Percentiles rank a stretch among this genome's conserved stretches.
phyloP scores from a whole-genome alignment of 2,329 filamentous ascomycete species.

The Fusarium bactridioides region DNA sequence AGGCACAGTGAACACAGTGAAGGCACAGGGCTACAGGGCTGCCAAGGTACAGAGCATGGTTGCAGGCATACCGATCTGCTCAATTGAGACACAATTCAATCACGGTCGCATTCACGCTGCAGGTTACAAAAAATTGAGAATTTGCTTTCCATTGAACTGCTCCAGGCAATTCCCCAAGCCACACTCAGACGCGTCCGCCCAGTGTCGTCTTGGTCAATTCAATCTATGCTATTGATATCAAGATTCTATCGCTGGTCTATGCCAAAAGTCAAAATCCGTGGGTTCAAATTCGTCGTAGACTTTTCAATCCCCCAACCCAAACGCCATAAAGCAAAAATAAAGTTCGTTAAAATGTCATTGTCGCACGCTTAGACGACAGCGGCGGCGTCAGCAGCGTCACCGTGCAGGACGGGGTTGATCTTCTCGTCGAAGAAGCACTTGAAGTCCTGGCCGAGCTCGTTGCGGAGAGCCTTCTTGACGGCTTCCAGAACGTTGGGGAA shows the following conservation, averaged over 20 bases:
- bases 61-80: not conserved
- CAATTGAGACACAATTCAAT: not conserved
- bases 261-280: slow-evolving; percentile 16
- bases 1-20: not conserved
- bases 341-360: slow-evolving; percentile 8
- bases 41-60: not conserved
- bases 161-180: slow-evolving; percentile 27
- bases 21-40: not conserved
- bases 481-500: slow-evolving; percentile 78
- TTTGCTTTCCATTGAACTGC: slow-evolving; percentile 36
- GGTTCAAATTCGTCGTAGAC: slow-evolving; percentile 28
- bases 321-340: slow-evolving; percentile 12
- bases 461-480: slow-evolving; percentile 67
- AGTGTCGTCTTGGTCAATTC: not conserved
- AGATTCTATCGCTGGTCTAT: slow-evolving; percentile 37
- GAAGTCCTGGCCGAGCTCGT: slow-evolving; percentile 78
- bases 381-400: slow-evolving; percentile 40
- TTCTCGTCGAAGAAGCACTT: slow-evolving; percentile 75
- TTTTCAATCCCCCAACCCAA: slow-evolving; percentile 23
- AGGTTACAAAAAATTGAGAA: not conserved
- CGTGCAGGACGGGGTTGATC: slow-evolving; percentile 72
- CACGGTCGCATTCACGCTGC: not conserved
- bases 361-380: slow-evolving; percentile 27
- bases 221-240: slow-evolving; percentile 38
- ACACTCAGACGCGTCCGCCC: not conserved